These are phyloP conservation scores for Podila minutissima DNA, from an alignment of 192 early-diverging fungal species.

Conservation along the genomic window DNA sequence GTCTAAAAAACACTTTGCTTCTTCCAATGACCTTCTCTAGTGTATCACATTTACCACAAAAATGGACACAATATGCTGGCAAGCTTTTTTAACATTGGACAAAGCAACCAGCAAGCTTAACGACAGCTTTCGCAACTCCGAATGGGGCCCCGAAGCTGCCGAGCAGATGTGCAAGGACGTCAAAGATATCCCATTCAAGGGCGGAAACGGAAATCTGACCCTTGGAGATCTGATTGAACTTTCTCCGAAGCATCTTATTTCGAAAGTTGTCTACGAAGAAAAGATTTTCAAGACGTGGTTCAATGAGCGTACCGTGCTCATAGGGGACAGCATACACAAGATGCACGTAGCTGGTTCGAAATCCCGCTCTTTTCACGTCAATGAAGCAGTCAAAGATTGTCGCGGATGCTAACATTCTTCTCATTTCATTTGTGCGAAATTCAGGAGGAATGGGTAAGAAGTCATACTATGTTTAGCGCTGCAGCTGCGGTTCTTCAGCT, in stretches of 20 bases:
- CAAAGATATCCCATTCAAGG: not conserved
- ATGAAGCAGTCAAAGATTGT: too few relatives aligned
- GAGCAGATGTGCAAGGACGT: slow-evolving; percentile 10
- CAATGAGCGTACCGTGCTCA: not conserved
- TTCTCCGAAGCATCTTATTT: slow-evolving; percentile 4
- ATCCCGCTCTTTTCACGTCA: too few relatives aligned
- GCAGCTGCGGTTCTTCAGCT: not conserved
- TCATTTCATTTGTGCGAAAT: too few relatives aligned
- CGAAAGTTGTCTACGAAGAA: slow-evolving; percentile 18
- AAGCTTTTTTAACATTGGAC: not conserved
- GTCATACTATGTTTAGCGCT: not conserved
- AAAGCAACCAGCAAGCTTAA: not conserved
- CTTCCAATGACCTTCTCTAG: not conserved
- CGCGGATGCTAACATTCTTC: too few relatives aligned
- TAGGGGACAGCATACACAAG: slow-evolving; percentile 1
- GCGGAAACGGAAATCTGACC: not conserved
- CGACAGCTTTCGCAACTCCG: not conserved
- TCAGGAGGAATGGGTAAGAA: not conserved
- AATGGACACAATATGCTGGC: slow-evolving; percentile 5
- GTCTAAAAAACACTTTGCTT: not conserved
- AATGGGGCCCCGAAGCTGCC: slow-evolving; percentile 13
- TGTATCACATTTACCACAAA: slow-evolving; percentile 8
- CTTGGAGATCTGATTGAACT: slow-evolving; percentile 7
- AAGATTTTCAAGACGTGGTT: slow-evolving; percentile 21
- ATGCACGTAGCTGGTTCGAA: not conserved